Base-by-base conservation (phyloP, 192 early-diverging fungal genomes). In the Funneliformis geosporum region DNA sequence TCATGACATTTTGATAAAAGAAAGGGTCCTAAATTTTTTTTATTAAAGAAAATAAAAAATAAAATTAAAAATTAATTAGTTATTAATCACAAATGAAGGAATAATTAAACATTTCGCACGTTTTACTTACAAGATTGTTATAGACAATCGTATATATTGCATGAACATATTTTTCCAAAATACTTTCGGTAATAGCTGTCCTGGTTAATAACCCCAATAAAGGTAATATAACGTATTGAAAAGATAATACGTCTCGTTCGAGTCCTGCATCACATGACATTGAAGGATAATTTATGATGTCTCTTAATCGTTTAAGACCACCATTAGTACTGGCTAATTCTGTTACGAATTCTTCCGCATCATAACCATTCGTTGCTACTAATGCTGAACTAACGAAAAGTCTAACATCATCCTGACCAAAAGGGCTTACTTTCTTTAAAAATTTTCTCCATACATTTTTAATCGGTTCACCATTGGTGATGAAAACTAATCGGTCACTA, bases 111-210 rank as follows among this genome's bases (percentile, higher is more conserved):
- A 33, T 33, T 33, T 33, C 33, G 33, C 33, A 33, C 0, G 2
- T 33, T 33, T 33, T 5, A 12, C 10, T 42, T 69, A 69, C 67
- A 33, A 81, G 50, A 28, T 87, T 64, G 4, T 25, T 21, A 73
- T 83, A 87, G 1, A 87, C 82, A 0, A 69, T 72, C 6, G 80
- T 69, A 75, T 79, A 87, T 2, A 87, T 83, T 18, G 75, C 38
- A 40, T 81, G 76, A 16, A 79, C 65, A 33, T 85, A 73, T 18
- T 42, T 73, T 8, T 77, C 81, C 78, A 85, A 80, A 42, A 74
- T 85, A 16, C 81, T 79, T 38, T 80, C 77, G 23, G 81, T 80
- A 39, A 87, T 47, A 14, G 33, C 71, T 28, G 80, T 79, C 14
- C 86, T 50, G 8, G 82, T 85, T 25, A 87, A 64, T 18, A 85